Evolutionary conservation across 805 yeast genomes (phyloP), one percentile per base, ranked within the genome.

Genomic region (Metschnikowia bowlesiae): DNA sequence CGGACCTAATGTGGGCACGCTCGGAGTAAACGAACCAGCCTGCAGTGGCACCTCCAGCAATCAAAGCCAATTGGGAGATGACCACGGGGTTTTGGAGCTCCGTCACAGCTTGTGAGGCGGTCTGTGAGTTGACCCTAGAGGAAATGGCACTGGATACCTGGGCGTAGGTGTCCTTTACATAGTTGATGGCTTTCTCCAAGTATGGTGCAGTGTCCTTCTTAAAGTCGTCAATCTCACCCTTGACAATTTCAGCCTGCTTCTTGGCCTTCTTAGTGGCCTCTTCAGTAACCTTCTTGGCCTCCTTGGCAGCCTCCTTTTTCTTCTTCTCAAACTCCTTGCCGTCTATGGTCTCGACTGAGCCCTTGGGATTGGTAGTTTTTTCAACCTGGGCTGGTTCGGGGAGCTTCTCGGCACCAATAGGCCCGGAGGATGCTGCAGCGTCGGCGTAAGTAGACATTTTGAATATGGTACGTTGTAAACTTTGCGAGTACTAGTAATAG

Each of bases 41-140:
- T 3, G 80, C 80, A 28, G 76, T 68, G 33, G 75, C 61, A 13
- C 79, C 78, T 38, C 79, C 74, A 7, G 75, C 61, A 31, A 80
- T 75, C 39, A 80, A 70, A 14, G 79, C 69, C 2, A 76, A 65
- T 64, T 83, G 86, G 32, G 79, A 64, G 16, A 78, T 67, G 42
- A 83, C 85, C 4, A 79, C 85, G 0, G 88, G 88, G 69, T 83
- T 82, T 59, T 81, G 73, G 55, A 83, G 70, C 62, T 82, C 86
- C 28, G 52, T 51, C 34, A 48, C 52, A 16, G 68, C 60, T 37
- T 53, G 56, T 14, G 56, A 47, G 7, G 59, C 58, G 10, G 53
- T 49, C 31, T 49, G 50, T 6, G 59, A 39, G 44, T 59, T 47
- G 34, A 55, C 16, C 16, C 46, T 48, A 26, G 59, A 46, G 18